A percentile compares a stretch with the other conserved stretches of the same genome.
Evolutionary conservation across 768 basidiomycete species (phyloP).

Genomic region (Omphalotus guepiniiformis): DNA sequence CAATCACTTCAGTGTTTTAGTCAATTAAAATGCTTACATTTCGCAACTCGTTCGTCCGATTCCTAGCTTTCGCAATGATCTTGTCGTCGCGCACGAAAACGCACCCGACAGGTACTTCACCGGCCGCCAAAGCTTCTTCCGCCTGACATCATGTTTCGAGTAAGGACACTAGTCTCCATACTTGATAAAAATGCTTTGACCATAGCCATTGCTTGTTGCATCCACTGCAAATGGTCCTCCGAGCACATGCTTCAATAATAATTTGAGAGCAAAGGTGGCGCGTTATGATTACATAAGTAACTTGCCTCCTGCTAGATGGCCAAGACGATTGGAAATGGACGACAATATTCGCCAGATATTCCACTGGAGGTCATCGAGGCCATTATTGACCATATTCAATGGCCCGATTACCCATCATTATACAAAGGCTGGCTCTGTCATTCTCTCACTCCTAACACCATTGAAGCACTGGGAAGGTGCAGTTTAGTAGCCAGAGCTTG

Average conservation of each 20-base stretch:
- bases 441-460: too few species aligned
- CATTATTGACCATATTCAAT: too few species aligned
- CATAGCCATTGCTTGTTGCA: constrained; percentile 8
- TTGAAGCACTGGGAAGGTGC: too few species aligned
- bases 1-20: constrained; percentile 7
- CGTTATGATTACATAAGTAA: too few species aligned
- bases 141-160: constrained; percentile 41
- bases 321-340: too few species aligned
- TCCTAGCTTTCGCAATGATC: constrained; percentile 83
- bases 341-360: too few species aligned
- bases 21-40: constrained; percentile 55
- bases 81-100: constrained; percentile 80
- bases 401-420: too few species aligned
- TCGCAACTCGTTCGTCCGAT: constrained; percentile 89
- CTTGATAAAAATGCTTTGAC: not conserved
- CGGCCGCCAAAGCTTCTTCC: constrained; percentile 76
- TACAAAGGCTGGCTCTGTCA: too few species aligned
- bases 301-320: too few species aligned
- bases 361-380: too few species aligned
- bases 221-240: constrained; percentile 2
- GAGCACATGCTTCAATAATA: not conserved
- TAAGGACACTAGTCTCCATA: not conserved
- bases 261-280: not conserved
- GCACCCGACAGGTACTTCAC: constrained; percentile 96
- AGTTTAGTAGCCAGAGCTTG: too few species aligned